These are phyloP conservation scores for Discostella stelligeroides DNA, from an alignment of 108 stramenopile genomes.

Conservation along the genomic window DNA sequence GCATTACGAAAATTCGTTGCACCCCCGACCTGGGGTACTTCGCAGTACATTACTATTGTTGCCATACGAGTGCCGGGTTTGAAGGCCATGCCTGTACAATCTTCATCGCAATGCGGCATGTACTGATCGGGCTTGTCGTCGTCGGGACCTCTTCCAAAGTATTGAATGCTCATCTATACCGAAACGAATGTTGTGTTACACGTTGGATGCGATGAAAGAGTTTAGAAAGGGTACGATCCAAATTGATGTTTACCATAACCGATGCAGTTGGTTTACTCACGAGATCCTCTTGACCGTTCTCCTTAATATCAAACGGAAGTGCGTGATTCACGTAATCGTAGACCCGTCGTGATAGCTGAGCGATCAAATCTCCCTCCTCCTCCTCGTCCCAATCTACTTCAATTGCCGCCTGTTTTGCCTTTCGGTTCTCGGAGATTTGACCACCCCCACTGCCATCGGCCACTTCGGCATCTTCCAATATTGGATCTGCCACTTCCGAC, in stretches of 20 bases:
- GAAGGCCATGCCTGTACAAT: constrained; percentile 71
- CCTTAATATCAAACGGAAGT: constrained; percentile 61
- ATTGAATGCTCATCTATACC: constrained; percentile 86
- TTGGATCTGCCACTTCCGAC: constrained; percentile 59
- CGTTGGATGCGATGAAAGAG: too few relatives aligned
- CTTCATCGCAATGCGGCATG: constrained; percentile 93
- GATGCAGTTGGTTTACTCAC: too few relatives aligned
- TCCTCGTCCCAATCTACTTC: constrained; percentile 68
- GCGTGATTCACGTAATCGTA: constrained; percentile 86
- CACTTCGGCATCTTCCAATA: constrained; percentile 74
- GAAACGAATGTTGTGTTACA: too few relatives aligned
- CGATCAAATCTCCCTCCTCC: constrained; percentile 61
- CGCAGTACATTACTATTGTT: constrained; percentile 95
- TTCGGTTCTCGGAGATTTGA: constrained; percentile 62
- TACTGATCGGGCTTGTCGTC: constrained; percentile 87
- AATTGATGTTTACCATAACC: too few relatives aligned
- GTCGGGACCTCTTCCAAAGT: constrained; percentile 76
- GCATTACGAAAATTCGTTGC: constrained; percentile 92
- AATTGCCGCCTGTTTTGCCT: constrained; percentile 85
- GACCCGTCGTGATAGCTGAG: constrained; percentile 65
- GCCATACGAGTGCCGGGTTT: constrained; percentile 86
- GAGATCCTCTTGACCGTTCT: constrained; percentile 89
- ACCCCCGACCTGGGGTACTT: constrained; percentile 78
- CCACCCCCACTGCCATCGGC: constrained; percentile 85
- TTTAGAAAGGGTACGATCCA: too few relatives aligned